Base-by-base conservation (phyloP, 2,329 filamentous ascomycete genomes). In the Beauveria varroae region DNA sequence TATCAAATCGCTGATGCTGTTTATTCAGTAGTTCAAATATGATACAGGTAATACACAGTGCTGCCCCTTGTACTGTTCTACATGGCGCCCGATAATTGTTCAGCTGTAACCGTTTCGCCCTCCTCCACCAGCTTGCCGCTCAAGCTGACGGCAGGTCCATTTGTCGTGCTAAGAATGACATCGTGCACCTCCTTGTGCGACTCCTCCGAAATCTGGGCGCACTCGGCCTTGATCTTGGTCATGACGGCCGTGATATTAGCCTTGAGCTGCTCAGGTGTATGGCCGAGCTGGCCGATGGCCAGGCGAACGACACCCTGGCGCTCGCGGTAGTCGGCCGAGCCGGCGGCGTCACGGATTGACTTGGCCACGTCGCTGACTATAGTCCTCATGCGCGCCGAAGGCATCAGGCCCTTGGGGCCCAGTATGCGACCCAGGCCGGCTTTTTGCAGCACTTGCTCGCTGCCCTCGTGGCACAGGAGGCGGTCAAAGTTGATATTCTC, bases 321-420 rank as follows among this genome's bases (percentile, higher is more conserved):
- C 78, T 99, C 95, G 71, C 91, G 86, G 77, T 96, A 99, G 67
- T 93, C 86, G 58, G 87, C 90, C 59, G 87, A 91, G 64, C 93
- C 92, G 16, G 91, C 86, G 75, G 96, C 86, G 66, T 93, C 90
- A 68, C 84, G 85, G 69, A 99, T 89, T 40, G 86, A 82, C n/a
- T 80, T 75, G 59, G 82, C 82, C 18, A 96, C 83, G 71, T 96
- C 89, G 70, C 84, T 88, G 26, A 96, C 91, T 61, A 99, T 89
- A 0, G 95, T 98, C 65, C 91, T 92, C 64, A 86, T 86, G 80
- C 96, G 96, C 63, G 83, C 78, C 72, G 85, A 96, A 6, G 95
- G 95, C 95, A 99, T 98, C 70, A 99, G 75, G 3, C 93, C 93
- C 74, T 85, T 87, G 51, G 96, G 95, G 69, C 95, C 95, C 22